These are phyloP conservation scores for Scutellaria baicalensis DNA, from an alignment of 257 asterid genomes.

Conservation along the genomic window DNA sequence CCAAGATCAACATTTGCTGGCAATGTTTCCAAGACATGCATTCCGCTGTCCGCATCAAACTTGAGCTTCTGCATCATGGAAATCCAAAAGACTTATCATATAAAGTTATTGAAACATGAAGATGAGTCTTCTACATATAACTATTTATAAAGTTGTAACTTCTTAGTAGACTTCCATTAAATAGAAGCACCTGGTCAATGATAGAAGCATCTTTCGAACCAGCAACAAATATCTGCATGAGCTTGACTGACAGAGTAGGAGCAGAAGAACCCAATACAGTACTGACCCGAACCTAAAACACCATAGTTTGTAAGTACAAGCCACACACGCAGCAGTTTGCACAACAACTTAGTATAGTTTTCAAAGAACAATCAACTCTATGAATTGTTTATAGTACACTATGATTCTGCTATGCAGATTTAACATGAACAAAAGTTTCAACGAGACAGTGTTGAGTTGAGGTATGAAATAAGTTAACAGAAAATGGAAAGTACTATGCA, in stretches of 20 bases:
- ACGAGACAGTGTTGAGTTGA: constrained; percentile 5
- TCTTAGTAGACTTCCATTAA: constrained; percentile 14
- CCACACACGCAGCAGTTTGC: background rate
- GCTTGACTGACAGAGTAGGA: constrained; percentile 73
- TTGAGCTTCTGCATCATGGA: constrained; percentile 61
- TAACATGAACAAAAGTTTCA: background rate
- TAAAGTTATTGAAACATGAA: background rate
- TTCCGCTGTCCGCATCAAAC: constrained; percentile 48
- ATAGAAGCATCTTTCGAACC: constrained; percentile 85
- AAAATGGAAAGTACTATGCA: background rate
- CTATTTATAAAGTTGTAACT: background rate
- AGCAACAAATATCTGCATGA: constrained; percentile 70
- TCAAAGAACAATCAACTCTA: constrained; percentile 6
- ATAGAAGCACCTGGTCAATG: constrained; percentile 61
- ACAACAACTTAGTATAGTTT: background rate
- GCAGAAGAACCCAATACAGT: constrained; percentile 80
- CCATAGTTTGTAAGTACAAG: constrained; percentile 9
- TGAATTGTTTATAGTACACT: background rate
- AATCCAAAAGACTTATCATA: constrained; percentile 9
- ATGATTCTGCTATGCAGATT: background rate
- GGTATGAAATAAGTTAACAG: background rate
- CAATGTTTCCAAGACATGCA: constrained; percentile 65
- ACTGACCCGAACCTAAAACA: constrained; percentile 60
- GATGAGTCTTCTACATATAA: background rate
- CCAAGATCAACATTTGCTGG: constrained; percentile 73